Conservation (phyloP, 495 filamentous ascomycete species). For the Bacidia rubella region DNA sequence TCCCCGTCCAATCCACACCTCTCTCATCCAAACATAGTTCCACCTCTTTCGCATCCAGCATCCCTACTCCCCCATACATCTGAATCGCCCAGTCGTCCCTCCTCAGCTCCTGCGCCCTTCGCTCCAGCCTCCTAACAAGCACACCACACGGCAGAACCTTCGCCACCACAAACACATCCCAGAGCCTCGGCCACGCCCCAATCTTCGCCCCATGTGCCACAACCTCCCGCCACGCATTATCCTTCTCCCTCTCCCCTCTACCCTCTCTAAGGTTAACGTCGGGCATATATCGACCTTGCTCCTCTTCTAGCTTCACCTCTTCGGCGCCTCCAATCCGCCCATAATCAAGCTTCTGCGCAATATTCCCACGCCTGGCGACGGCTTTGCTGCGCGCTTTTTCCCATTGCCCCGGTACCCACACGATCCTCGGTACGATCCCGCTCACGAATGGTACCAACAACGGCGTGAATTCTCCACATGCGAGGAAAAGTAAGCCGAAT, state of each 20-base stretch:
- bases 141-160: not conserved
- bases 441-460: conserved; percentile 55
- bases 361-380: conserved; percentile 28
- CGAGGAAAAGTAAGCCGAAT: conserved; percentile 55
- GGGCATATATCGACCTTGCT: too few species aligned
- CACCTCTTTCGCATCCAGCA: conserved; percentile 41
- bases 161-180: not conserved
- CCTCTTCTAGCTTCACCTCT: too few species aligned
- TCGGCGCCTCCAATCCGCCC: conserved; percentile 6
- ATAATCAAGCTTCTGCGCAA: not conserved
- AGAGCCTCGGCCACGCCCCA: conserved; percentile 12
- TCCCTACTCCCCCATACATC: conserved; percentile 43
- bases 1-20: conserved; percentile 16
- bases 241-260: not conserved
- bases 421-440: conserved; percentile 59
- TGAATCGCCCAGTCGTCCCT: conserved; percentile 45
- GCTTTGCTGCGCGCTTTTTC: conserved; percentile 36
- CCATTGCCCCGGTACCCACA: conserved; percentile 65
- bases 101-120: conserved; percentile 28
- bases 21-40: conserved; percentile 13
- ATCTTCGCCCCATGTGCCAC: conserved; percentile 11
- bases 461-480: conserved; percentile 79
- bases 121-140: conserved; percentile 28
- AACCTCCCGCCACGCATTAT: conserved; percentile 27
- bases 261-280: conserved; percentile 23